Conservation (phyloP, 768 basidiomycete genomes). For the Lentinula sp. region DNA sequence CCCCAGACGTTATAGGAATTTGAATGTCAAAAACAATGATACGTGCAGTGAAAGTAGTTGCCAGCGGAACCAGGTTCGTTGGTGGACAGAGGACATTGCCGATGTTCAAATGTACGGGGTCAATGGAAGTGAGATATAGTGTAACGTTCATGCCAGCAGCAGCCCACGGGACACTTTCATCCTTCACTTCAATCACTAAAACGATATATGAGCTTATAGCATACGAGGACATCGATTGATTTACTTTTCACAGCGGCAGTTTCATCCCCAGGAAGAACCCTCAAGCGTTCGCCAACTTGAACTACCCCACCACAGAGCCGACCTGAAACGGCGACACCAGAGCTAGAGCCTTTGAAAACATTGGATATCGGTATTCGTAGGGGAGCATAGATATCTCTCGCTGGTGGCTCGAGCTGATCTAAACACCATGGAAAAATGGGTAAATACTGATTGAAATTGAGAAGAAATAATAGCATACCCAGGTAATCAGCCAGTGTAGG, state of each 20-base stretch:
- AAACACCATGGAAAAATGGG: background rate
- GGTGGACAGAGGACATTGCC: constrained; percentile 87
- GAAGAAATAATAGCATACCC: constrained; percentile 38
- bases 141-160: constrained; percentile 89
- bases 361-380: constrained; percentile 89
- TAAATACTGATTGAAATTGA: background rate
- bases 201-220: background rate
- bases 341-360: constrained; percentile 85
- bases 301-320: constrained; percentile 82
- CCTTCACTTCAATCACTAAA: constrained; percentile 82
- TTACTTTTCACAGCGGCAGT: constrained; percentile 70
- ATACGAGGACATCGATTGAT: constrained; percentile 7
- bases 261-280: constrained; percentile 91
- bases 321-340: constrained; percentile 75
- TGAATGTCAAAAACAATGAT: constrained; percentile 93
- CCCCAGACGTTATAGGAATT: constrained; percentile 81
- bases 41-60: constrained; percentile 72
- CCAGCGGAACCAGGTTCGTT: constrained; percentile 66
- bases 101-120: constrained; percentile 79
- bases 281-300: constrained; percentile 84
- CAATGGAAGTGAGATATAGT: constrained; percentile 75
- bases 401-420: constrained; percentile 82
- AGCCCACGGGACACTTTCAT: constrained; percentile 75
- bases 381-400: constrained; percentile 68
- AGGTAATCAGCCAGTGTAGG: constrained; percentile 79